These are phyloP conservation scores for Reticulascus tulasneorum DNA, from an alignment of 2,329 filamentous ascomycete species.

Conservation along the genomic window DNA sequence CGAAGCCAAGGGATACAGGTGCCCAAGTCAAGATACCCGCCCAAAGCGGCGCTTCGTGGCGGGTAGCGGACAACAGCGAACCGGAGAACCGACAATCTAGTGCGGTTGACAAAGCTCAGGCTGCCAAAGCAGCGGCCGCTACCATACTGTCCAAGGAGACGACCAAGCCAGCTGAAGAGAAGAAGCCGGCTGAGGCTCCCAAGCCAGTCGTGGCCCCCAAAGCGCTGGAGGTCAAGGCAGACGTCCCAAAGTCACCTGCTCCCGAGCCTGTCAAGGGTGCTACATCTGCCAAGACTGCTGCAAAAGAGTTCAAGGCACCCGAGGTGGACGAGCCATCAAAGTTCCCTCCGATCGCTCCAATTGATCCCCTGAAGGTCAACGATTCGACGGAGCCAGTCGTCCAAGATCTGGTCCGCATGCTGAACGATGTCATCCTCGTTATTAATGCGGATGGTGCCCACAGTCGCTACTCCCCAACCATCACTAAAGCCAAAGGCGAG, in stretches of 20 bases:
- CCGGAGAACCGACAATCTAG: slow-evolving; percentile 58
- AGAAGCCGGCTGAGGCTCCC: slow-evolving; percentile 14
- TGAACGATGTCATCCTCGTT: slow-evolving; percentile 93
- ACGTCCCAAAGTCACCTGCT: slow-evolving; percentile 20
- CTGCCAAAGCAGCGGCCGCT: slow-evolving; percentile 23
- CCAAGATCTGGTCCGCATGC: slow-evolving; percentile 88
- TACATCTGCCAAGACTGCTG: slow-evolving; percentile 21
- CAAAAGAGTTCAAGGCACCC: slow-evolving; percentile 45
- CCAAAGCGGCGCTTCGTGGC: slow-evolving; percentile 81
- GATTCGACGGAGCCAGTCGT: slow-evolving; percentile 82
- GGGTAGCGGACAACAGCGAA: slow-evolving; percentile 60
- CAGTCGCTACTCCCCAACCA: slow-evolving; percentile 70
- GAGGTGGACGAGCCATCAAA: slow-evolving; percentile 64
- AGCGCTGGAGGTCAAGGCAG: slow-evolving; percentile 17
- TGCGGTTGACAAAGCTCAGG: slow-evolving; percentile 38
- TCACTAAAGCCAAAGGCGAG: slow-evolving; percentile 82
- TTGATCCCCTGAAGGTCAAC: slow-evolving; percentile 73
- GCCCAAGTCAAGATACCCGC: slow-evolving; percentile 78
- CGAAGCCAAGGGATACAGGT: slow-evolving; percentile 51
- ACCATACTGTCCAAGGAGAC: slow-evolving; percentile 25
- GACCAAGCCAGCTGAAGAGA: slow-evolving; percentile 22
- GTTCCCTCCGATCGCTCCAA: slow-evolving; percentile 61
- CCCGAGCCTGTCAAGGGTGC: slow-evolving; percentile 28
- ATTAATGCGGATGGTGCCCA: slow-evolving; percentile 83
- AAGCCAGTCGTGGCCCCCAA: slow-evolving; percentile 3